Evolutionary conservation across 2,329 filamentous ascomycete genomes (phyloP).

Genomic region (Pseudogymnoascus sp.): DNA sequence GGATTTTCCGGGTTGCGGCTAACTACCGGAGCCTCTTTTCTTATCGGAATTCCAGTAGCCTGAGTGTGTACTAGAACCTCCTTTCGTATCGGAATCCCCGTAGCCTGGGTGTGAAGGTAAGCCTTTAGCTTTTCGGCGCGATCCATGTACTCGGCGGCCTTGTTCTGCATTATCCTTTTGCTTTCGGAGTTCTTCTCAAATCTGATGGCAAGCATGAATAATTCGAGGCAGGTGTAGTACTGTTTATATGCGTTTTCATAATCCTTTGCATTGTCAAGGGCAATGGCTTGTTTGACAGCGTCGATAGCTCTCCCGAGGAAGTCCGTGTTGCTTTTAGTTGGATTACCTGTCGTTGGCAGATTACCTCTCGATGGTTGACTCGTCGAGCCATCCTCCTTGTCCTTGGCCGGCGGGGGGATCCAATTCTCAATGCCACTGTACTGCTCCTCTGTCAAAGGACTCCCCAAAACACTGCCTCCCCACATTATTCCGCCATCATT

Average conservation of each 20-base stretch:
- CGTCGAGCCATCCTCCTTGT: neutral
- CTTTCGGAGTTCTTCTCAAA: constrained; percentile 96
- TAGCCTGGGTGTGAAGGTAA: constrained; percentile 47
- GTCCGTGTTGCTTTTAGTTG: neutral
- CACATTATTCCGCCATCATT: neutral
- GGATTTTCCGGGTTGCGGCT: neutral
- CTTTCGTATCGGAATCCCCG: neutral
- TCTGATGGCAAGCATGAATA: too few species aligned
- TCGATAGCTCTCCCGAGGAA: neutral
- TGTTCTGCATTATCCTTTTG: constrained; percentile 89
- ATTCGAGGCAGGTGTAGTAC: too few species aligned
- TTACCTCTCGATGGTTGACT: neutral
- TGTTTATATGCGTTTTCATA: too few species aligned
- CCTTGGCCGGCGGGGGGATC: neutral
- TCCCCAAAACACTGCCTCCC: neutral
- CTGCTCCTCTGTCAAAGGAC: neutral
- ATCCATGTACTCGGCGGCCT: constrained; percentile 53
- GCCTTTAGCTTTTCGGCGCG: constrained; percentile 92
- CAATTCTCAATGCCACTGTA: neutral
- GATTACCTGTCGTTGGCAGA: neutral
- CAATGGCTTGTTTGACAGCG: too few species aligned
- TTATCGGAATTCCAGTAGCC: neutral
- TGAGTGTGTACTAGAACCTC: neutral
- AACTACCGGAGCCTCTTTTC: neutral
- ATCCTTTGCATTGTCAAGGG: too few species aligned